phyloP scores from a whole-genome alignment of 306 rosid genomes.

The Casuarina cunninghamiana region DNA sequence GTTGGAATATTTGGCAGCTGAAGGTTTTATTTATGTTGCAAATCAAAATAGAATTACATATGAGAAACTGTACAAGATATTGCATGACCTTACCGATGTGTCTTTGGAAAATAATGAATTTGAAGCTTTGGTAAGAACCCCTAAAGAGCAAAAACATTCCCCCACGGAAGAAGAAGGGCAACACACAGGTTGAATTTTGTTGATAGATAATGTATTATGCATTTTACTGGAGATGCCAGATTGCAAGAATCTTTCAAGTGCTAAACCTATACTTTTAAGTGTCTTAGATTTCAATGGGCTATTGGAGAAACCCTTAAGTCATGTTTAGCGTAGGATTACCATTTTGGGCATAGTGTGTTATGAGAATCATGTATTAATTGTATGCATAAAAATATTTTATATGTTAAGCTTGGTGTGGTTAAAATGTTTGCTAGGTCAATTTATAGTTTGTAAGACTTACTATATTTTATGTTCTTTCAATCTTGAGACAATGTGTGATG shows the following conservation, averaged over 20 bases:
- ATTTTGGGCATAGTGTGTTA: no score
- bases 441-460: no score
- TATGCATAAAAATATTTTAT: no score
- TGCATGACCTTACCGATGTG: constrained; percentile 22
- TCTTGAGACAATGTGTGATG: no score
- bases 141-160: not conserved
- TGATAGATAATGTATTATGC: constrained; percentile 9
- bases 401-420: no score
- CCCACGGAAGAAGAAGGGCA: not conserved
- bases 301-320: no score
- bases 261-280: not conserved
- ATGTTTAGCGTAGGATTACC: no score
- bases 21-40: not conserved
- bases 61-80: not conserved
- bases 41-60: not conserved
- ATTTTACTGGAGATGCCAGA: not conserved
- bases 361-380: no score
- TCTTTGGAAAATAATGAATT: constrained; percentile 1
- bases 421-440: no score
- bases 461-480: no score
- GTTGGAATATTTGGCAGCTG: constrained; percentile 35
- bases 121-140: not conserved
- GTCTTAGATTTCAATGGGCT: constrained; percentile 18
- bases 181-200: constrained; percentile 5
- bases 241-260: constrained; percentile 9